These are phyloP conservation scores for Phaffia tasmanica DNA, from an alignment of 768 basidiomycete genomes.

Conservation along the genomic window DNA sequence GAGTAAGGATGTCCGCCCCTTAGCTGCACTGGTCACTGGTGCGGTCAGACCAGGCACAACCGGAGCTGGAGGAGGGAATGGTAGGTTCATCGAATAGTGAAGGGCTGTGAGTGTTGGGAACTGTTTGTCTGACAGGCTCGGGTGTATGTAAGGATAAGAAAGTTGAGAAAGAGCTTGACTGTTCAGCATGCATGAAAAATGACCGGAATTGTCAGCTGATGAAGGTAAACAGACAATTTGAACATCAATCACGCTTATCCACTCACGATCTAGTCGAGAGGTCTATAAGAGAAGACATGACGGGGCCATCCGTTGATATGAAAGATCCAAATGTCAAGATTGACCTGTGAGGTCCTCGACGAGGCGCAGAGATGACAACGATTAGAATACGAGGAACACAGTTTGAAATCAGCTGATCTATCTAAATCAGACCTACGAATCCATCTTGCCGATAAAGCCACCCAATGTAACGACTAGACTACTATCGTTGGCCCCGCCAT, in stretches of 20 bases:
- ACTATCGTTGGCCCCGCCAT: conserved; percentile 17
- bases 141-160: conserved; percentile 29
- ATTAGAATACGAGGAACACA: background rate
- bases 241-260: too few species aligned
- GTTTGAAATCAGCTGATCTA: background rate
- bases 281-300: conserved; percentile 11
- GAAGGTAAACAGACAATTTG: background rate
- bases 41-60: conserved; percentile 1
- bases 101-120: conserved; percentile 19
- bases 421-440: conserved; percentile 44
- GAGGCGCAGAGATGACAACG: background rate
- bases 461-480: conserved; percentile 57
- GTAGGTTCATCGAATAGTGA: conserved; percentile 10
- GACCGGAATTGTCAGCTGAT: background rate
- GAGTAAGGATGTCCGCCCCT: conserved; percentile 21
- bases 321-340: conserved; percentile 15
- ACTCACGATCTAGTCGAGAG: conserved; percentile 1
- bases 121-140: conserved; percentile 1
- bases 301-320: conserved; percentile 9
- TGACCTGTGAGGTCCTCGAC: too few species aligned
- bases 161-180: conserved; percentile 33
- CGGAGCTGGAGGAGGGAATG: conserved; percentile 38
- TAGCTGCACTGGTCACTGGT: background rate
- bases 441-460: conserved; percentile 62
- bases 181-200: background rate